Percentiles rank a stretch among this genome's conserved stretches.
Conservation (phyloP, 139 green algal genomes). For the Chlorella sp. region DNA sequence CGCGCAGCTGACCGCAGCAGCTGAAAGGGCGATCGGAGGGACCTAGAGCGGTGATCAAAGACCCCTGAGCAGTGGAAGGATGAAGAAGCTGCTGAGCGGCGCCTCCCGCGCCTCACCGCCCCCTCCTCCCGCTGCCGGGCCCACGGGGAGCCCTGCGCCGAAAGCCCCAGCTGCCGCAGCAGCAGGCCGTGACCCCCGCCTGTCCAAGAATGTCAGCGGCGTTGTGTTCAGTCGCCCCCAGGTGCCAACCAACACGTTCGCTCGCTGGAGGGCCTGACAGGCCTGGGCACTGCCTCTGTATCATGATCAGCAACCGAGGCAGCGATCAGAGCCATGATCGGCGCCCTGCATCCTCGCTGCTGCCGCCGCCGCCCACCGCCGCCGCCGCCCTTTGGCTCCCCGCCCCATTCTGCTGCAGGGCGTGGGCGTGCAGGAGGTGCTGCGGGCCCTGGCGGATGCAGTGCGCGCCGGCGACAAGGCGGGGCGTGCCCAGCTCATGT, state of each 20-base stretch:
- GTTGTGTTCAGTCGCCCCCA: constrained; percentile 22
- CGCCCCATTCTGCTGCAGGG: constrained; percentile 7
- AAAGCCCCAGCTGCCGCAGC: neutral
- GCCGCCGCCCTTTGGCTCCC: neutral
- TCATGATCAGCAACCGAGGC: no score
- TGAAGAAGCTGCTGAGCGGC: no score
- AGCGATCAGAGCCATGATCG: neutral
- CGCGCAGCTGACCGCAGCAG: no score
- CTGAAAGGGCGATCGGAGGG: no score
- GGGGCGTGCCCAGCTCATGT: neutral
- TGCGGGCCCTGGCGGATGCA: constrained; percentile 26
- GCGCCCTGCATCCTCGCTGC: neutral
- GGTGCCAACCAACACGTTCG: constrained; percentile 7
- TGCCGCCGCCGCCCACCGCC: neutral
- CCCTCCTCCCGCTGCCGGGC: neutral
- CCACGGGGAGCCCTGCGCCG: no score
- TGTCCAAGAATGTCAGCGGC: constrained; percentile 9
- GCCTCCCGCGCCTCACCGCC: neutral
- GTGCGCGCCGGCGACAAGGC: constrained; percentile 34
- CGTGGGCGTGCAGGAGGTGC: constrained; percentile 33
- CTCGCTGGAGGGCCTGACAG: no score
- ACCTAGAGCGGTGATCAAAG: no score
- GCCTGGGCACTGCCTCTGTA: no score
- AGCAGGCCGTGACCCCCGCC: neutral
- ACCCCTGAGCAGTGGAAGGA: no score